phyloP scores from a whole-genome alignment of 2,329 filamentous ascomycete genomes.

The Hypoxylon sp. region DNA sequence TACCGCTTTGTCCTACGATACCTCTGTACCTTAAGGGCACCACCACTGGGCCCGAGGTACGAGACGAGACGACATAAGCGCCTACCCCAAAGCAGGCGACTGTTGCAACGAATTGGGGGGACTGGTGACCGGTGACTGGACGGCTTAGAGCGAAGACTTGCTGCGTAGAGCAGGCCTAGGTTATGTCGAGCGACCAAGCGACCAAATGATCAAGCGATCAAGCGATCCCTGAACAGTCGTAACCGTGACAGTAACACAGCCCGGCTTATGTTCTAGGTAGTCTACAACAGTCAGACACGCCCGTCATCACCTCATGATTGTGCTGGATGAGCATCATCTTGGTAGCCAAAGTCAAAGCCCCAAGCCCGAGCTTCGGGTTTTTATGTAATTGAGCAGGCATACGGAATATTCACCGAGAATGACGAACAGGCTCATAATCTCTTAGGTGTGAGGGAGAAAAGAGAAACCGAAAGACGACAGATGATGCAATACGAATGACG shows the following conservation, averaged over 20 bases:
- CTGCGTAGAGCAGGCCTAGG: too few species aligned
- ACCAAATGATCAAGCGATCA: background rate
- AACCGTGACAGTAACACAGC: conserved; percentile 11
- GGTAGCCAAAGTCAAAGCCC: too few species aligned
- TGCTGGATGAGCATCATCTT: conserved; percentile 17
- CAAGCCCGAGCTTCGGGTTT: too few species aligned
- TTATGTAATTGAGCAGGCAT: too few species aligned
- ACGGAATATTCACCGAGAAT: conserved; percentile 26
- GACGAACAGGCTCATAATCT: conserved; percentile 31
- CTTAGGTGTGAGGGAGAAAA: background rate
- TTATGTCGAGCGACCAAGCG: background rate
- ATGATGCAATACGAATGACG: conserved; percentile 35
- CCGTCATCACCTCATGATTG: conserved; percentile 31
- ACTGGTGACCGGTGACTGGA: conserved; percentile 30
- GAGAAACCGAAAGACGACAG: conserved; percentile 7
- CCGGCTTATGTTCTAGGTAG: conserved; percentile 9
- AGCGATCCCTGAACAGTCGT: background rate
- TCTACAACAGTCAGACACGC: conserved; percentile 6
- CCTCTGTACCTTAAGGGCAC: background rate
- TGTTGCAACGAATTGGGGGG: conserved; percentile 22
- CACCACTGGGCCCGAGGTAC: too few species aligned
- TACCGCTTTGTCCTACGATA: conserved; percentile 25
- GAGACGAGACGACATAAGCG: conserved; percentile 24
- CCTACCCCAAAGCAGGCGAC: conserved; percentile 22
- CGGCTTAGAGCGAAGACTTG: too few species aligned